Percentiles rank a stretch among this genome's conserved stretches.
Evolutionary conservation across 306 rosid species (phyloP).

Genomic region (Carpinus viminea): DNA sequence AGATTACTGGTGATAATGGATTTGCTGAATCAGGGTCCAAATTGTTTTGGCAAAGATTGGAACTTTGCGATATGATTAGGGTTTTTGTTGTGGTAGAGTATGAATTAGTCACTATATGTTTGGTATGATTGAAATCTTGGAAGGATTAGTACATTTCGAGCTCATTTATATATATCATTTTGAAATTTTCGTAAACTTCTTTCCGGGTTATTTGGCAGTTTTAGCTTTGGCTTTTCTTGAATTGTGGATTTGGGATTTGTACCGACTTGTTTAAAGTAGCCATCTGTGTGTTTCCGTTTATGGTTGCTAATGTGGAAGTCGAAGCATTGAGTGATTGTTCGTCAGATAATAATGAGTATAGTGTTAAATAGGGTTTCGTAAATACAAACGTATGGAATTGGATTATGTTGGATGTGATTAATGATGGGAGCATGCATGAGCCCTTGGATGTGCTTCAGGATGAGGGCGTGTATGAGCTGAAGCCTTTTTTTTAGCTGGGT

Average conservation of each 20-base stretch:
- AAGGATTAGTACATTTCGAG: neutral
- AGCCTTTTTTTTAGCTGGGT: neutral
- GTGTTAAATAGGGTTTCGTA: neutral
- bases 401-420: neutral
- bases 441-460: neutral
- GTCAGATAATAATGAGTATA: neutral
- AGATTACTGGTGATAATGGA: neutral
- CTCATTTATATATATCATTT: neutral
- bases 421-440: neutral
- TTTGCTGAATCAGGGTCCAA: neutral
- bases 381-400: neutral
- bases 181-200: neutral
- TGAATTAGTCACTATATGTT: neutral
- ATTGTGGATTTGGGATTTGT: neutral
- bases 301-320: neutral
- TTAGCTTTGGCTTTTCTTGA: neutral
- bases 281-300: neutral
- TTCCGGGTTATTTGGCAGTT: neutral
- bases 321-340: neutral
- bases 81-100: neutral
- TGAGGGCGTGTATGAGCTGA: neutral
- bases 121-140: neutral
- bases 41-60: neutral
- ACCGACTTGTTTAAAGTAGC: neutral
- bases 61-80: slow-evolving; percentile 5